phyloP scores from a whole-genome alignment of 768 basidiomycete species.

The Pleurotus ostreatus region DNA sequence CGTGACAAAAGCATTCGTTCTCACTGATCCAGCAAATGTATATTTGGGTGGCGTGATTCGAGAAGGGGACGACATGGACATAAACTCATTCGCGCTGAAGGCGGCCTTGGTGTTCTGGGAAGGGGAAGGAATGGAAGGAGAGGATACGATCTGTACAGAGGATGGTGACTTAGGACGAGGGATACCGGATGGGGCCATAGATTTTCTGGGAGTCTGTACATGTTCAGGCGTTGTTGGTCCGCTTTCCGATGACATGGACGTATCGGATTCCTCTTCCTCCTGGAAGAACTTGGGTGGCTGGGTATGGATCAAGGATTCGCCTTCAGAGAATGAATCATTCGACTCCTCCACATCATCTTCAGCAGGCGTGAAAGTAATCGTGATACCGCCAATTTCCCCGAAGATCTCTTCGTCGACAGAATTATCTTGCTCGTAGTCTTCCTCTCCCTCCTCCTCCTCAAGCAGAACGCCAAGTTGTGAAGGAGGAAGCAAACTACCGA shows the following conservation, averaged over 20 bases:
- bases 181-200: constrained; percentile 21
- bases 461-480: constrained; percentile 15
- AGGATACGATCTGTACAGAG: constrained; percentile 24
- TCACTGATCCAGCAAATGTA: constrained; percentile 9
- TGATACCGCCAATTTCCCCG: constrained; percentile 68
- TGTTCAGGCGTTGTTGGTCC: constrained; percentile 20
- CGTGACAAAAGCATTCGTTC: constrained; percentile 36
- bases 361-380: constrained; percentile 71
- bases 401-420: constrained; percentile 43
- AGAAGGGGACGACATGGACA: constrained; percentile 5
- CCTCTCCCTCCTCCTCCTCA: constrained; percentile 28
- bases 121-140: constrained; percentile 28
- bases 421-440: constrained; percentile 25
- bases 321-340: constrained; percentile 15
- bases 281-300: constrained; percentile 12
- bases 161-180: constrained; percentile 21
- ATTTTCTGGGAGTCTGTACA: constrained; percentile 17
- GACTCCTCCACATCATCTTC: constrained; percentile 20
- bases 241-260: constrained; percentile 11
- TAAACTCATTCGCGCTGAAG: constrained; percentile 29
- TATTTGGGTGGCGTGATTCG: constrained; percentile 15
- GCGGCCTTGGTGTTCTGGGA: constrained; percentile 25
- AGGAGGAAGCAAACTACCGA: not conserved
- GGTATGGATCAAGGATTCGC: constrained; percentile 10
- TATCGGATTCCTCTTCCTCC: constrained; percentile 28